Conservation (phyloP, 202 grass and related monocot species). For the Panicum virgatum region DNA sequence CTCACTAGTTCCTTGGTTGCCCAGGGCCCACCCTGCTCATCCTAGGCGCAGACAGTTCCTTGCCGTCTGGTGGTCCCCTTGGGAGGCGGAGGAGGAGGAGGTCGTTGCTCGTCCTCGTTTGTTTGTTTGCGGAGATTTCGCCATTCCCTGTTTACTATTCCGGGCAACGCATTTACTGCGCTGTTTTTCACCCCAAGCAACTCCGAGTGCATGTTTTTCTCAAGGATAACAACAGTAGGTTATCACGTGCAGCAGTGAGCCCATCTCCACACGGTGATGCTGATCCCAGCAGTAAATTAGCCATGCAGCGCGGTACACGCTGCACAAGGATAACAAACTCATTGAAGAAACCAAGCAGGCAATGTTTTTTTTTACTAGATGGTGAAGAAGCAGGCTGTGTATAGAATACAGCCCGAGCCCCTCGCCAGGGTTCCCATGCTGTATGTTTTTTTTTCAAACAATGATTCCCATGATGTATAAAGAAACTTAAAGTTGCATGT, state of each 20-base stretch:
- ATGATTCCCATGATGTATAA: too few species aligned
- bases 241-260: background rate
- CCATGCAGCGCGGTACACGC: background rate
- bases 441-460: too few species aligned
- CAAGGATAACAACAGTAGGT: background rate
- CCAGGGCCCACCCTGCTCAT: too few species aligned
- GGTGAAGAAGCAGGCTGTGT: too few species aligned
- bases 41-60: slow-evolving; percentile 12
- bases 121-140: slow-evolving; percentile 8
- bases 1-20: too few species aligned
- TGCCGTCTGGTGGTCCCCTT: background rate
- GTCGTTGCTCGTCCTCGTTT: background rate
- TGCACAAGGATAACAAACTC: slow-evolving; percentile 32
- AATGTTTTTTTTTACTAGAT: background rate
- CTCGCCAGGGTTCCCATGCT: background rate
- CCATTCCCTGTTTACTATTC: background rate
- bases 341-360: background rate
- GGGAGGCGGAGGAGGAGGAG: too few species aligned
- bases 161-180: background rate
- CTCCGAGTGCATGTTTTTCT: background rate
- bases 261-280: background rate
- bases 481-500: too few species aligned
- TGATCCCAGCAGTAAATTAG: background rate
- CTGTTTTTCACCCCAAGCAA: background rate
- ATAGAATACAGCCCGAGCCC: background rate